These are phyloP conservation scores for Talaromyces sp. DNA, from an alignment of 2,329 filamentous ascomycete species.

Conservation along the genomic window DNA sequence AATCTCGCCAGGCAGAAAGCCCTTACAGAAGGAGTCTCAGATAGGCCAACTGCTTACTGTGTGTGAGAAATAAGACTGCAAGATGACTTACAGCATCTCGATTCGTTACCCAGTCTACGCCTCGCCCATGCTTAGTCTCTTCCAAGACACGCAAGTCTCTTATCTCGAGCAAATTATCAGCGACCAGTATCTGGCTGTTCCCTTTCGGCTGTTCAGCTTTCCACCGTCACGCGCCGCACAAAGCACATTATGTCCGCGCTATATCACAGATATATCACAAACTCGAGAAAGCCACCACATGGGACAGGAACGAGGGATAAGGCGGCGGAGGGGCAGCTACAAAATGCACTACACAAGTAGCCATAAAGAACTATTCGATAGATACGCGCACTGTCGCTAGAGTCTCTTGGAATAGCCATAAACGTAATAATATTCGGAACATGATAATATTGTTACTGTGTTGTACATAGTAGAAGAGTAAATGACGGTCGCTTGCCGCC, in stretches of 20 bases:
- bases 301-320: neutral
- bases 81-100: neutral
- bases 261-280: neutral
- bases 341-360: neutral
- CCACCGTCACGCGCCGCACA: slow-evolving; percentile 7
- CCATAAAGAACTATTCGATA: neutral
- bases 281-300: slow-evolving; percentile 1
- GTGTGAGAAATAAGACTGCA: neutral
- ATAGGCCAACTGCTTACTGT: neutral
- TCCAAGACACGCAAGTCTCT: neutral
- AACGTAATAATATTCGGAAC: neutral
- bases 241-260: neutral
- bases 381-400: neutral
- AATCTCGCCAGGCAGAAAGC: neutral
- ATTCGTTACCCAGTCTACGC: neutral
- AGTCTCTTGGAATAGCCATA: neutral
- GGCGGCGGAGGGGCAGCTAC: neutral
- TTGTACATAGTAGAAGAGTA: neutral
- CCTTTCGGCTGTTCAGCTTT: neutral
- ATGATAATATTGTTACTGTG: neutral
- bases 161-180: slow-evolving; percentile 8
- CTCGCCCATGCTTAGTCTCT: neutral
- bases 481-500: slow-evolving; percentile 16
- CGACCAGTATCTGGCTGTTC: neutral
- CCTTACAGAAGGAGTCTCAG: neutral